These are phyloP conservation scores for Xylaria sp. DNA, from an alignment of 2,329 filamentous ascomycete species.

Conservation along the genomic window DNA sequence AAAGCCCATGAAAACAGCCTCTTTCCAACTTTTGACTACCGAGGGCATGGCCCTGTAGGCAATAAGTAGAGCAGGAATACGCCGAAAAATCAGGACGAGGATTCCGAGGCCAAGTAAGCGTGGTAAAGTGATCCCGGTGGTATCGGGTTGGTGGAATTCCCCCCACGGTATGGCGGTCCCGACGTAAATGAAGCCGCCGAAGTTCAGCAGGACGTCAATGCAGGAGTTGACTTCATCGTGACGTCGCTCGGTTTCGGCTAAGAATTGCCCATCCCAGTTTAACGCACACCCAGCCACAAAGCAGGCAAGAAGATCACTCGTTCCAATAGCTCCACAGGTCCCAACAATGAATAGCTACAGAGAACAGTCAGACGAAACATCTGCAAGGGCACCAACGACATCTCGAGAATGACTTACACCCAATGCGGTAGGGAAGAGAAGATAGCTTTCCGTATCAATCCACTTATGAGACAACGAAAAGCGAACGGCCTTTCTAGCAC, in stretches of 20 bases:
- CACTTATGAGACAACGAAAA: constrained; percentile 58
- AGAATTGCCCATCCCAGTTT: constrained; percentile 71
- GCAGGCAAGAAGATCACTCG: constrained; percentile 69
- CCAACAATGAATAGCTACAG: constrained; percentile 65
- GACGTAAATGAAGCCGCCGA: constrained; percentile 69
- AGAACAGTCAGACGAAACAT: constrained; percentile 10
- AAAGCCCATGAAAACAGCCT: constrained; percentile 70
- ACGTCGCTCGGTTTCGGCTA: constrained; percentile 63
- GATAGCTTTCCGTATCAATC: constrained; percentile 65
- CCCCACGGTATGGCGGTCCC: constrained; percentile 66
- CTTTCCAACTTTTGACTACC: constrained; percentile 62
- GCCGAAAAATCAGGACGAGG: constrained; percentile 63
- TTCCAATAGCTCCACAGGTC: constrained; percentile 65
- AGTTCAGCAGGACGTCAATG: constrained; percentile 68
- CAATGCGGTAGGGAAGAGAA: constrained; percentile 62
- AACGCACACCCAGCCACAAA: constrained; percentile 68
- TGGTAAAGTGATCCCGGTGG: constrained; percentile 62
- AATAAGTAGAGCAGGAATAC: constrained; percentile 65
- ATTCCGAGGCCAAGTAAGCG: constrained; percentile 63
- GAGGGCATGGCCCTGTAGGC: constrained; percentile 66
- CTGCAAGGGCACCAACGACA: not conserved
- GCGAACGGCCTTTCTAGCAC: constrained; percentile 58
- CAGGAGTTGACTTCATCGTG: constrained; percentile 70
- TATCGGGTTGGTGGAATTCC: constrained; percentile 62
- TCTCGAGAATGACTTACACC: constrained; percentile 49